Base-by-base conservation (phyloP, 2,329 filamentous ascomycete genomes). In the Endoconidiophora polonica region DNA sequence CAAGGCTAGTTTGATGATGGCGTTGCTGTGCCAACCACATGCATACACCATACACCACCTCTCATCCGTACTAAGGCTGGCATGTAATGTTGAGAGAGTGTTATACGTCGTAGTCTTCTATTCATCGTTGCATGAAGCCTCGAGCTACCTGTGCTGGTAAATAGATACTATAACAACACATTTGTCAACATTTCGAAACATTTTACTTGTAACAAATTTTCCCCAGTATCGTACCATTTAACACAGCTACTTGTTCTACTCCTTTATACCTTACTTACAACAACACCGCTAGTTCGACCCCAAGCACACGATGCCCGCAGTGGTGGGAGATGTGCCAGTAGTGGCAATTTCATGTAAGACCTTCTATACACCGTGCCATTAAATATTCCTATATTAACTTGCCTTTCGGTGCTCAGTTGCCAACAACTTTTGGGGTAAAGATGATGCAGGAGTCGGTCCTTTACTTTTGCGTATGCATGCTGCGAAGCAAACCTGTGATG, bases 391-490 rank as follows among this genome's bases (percentile, higher is more conserved):
- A 24, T 12, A 44, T 40, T 48, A 36, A 48, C 38, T 3, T 22
- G 12, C 3, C 16, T 16, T n/a, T 18, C 26, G 14, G 10, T 20
- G 22, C 22, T 33, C 38, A 88, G 88, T 98, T 69, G 90, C 91
- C 60, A 98, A 98, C 70, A 98, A 98, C 65, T 98, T 98, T 66
- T 98, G 91, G 91, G 91, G 91, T 56, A 96, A 94, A 72, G 90
- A 96, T 64, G 91, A 98, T 72, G 91, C 90, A 47, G 93, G 91
- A 62, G 88, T 98, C 60, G 74, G 74, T 43, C 93, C 91, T 52
- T 77, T 98, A 60, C 74, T 98, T 26, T 86, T 90, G 64, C 90
- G 91, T 61, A 94, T 98, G 86, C 82, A 86, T 61, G 82, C 81
- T 65, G 86, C 91, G 45, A 98, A 98, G 71, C 79, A 83, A 59